Conservation (phyloP, 805 yeast species). For the Saturnispora hagleri region DNA sequence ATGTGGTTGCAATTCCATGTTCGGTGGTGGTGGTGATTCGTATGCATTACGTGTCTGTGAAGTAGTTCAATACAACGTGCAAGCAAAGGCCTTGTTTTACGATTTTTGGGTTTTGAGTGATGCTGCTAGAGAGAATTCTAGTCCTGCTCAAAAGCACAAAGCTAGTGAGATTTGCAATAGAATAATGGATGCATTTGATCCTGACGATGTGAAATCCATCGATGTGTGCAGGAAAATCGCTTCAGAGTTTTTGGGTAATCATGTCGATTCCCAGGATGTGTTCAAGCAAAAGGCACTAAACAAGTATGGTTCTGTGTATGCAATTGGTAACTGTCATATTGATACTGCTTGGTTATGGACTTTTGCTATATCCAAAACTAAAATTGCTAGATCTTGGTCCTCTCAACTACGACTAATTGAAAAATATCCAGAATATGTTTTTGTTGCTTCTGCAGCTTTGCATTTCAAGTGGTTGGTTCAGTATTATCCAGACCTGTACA, state of each 20-base stretch:
- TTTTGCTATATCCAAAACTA: conserved; percentile 91
- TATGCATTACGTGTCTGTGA: conserved; percentile 66
- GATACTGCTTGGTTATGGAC: conserved; percentile 99
- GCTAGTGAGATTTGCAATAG: conserved; percentile 74
- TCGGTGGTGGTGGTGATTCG: conserved; percentile 53
- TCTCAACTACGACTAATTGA: conserved; percentile 81
- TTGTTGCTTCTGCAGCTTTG: conserved; percentile 94
- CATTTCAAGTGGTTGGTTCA: conserved; percentile 86
- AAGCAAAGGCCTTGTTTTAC: conserved; percentile 65
- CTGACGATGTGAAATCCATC: conserved; percentile 49
- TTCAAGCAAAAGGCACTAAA: conserved; percentile 34
- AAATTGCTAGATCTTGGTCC: conserved; percentile 92
- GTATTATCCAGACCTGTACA: conserved; percentile 77
- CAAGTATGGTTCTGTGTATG: conserved; percentile 53
- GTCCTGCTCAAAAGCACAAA: conserved; percentile 68
- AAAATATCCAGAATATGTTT: conserved; percentile 83
- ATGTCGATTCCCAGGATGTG: conserved; percentile 58
- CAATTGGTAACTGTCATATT: conserved; percentile 91
- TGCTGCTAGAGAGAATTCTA: conserved; percentile 79
- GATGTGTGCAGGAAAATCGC: conserved; percentile 60
- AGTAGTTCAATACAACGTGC: conserved; percentile 68
- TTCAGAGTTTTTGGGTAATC: conserved; percentile 50
- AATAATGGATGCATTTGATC: conserved; percentile 80
- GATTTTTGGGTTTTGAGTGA: conserved; percentile 89
- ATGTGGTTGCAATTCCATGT: conserved; percentile 91